Evolutionary conservation across 2,329 filamentous ascomycete genomes (phyloP).

Genomic region (Claviceps pazoutovae): DNA sequence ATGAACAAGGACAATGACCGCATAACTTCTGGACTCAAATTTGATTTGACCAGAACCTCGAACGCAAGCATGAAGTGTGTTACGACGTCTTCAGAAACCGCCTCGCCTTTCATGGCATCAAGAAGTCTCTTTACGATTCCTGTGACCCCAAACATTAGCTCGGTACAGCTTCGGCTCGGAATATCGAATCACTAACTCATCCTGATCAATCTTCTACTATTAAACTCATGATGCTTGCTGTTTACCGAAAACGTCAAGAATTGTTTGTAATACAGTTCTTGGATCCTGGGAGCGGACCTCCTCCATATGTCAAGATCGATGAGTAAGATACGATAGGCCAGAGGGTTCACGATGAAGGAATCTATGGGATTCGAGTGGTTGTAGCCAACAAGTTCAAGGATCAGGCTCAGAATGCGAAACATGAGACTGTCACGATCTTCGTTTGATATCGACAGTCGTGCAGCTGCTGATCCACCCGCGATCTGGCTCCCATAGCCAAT

Average conservation of each 20-base stretch:
- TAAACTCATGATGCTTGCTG: conserved; percentile 87
- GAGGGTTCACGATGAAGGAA: conserved; percentile 88
- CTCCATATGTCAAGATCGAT: conserved; percentile 93
- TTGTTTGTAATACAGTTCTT: conserved; percentile 85
- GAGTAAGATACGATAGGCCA: conserved; percentile 83
- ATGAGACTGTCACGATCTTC: conserved; percentile 42
- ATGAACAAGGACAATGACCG: conserved; percentile 82
- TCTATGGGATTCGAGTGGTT: conserved; percentile 64
- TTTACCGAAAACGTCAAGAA: conserved; percentile 78
- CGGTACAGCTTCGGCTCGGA: background rate
- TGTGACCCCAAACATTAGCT: conserved; percentile 22
- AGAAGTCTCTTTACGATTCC: conserved; percentile 82
- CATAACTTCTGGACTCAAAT: conserved; percentile 71
- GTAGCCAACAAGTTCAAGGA: conserved; percentile 82
- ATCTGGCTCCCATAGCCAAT: conserved; percentile 39
- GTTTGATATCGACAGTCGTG: conserved; percentile 31
- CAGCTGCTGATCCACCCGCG: conserved; percentile 15
- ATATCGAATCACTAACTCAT: conserved; percentile 55
- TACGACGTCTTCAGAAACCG: conserved; percentile 57
- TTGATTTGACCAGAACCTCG: conserved; percentile 63
- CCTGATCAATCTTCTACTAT: conserved; percentile 68
- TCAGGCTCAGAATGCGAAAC: conserved; percentile 56
- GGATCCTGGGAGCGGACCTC: conserved; percentile 58
- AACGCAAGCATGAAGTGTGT: conserved; percentile 68
- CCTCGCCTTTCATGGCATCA: conserved; percentile 79